Conservation (phyloP, 306 rosid species). For the Datisca glomerata region DNA sequence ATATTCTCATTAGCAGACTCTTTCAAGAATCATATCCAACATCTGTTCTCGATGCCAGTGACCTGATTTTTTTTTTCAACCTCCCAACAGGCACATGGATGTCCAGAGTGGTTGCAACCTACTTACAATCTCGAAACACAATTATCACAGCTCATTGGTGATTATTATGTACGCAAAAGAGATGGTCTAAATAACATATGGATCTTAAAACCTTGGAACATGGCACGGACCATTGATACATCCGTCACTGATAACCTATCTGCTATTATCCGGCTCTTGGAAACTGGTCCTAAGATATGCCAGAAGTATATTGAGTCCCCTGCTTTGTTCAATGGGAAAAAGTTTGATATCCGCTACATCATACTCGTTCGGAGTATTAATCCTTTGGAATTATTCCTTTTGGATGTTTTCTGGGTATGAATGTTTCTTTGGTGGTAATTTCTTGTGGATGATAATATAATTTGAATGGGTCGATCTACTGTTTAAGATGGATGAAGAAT, state of each 20-base stretch:
- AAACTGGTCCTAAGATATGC: conserved; percentile 94
- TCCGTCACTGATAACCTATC: conserved; percentile 70
- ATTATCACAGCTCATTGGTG: conserved; percentile 79
- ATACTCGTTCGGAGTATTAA: conserved; percentile 73
- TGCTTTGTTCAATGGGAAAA: conserved; percentile 73
- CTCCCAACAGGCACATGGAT: conserved; percentile 62
- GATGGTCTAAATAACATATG: conserved; percentile 65
- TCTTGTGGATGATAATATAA: too few relatives aligned
- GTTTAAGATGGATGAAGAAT: conserved; percentile 1
- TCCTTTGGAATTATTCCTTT: conserved; percentile 70
- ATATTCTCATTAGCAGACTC: too few relatives aligned
- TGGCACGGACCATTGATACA: conserved; percentile 97
- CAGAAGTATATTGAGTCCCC: conserved; percentile 94
- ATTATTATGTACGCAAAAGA: conserved; percentile 52
- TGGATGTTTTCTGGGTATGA: conserved; percentile 92
- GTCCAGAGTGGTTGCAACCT: conserved; percentile 87
- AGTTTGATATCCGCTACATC: conserved; percentile 82
- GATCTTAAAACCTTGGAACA: conserved; percentile 98
- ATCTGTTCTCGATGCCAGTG: too few relatives aligned
- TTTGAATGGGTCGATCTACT: too few relatives aligned
- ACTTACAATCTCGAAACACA: conserved; percentile 87
- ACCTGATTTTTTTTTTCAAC: background rate
- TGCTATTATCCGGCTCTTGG: conserved; percentile 81
- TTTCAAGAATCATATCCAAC: too few relatives aligned
- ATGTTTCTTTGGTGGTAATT: background rate